Base-by-base conservation (phyloP, 2,329 filamentous ascomycete genomes). In the Claviceps pusilla region DNA sequence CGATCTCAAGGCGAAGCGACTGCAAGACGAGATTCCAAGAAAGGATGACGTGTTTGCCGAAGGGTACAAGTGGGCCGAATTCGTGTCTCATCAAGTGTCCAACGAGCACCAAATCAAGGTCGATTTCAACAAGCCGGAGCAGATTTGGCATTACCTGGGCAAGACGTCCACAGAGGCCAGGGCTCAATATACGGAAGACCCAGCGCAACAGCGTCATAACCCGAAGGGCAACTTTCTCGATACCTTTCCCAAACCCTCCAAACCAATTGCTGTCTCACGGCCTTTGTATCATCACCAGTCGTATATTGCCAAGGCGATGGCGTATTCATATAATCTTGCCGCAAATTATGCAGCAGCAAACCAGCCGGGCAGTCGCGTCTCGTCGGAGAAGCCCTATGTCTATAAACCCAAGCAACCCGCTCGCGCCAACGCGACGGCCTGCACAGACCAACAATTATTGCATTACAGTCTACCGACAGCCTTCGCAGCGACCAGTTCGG, bases 81-180 rank as follows among this genome's bases (percentile, higher is more conserved):
- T 95, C 68, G 78, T 87, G 62, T 78, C 77, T 50, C 76, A 78
- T 60, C 74, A 78, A 46, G 71, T 76, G 52, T 65, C 64, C 57
- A 86, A 84, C 61, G 73, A 73, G 58, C 74, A 72, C 53, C 82
- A 87, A 66, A 76, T 75, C 64, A 86, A 83, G 68, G 73, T 94
- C 55, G 82, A 95, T 63, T 68, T 95, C 9, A 70, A 70, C 57
- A 87, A 86, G 65, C 76, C 83, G 16, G 79, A 91, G 57, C 84
- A 87, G 65, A 68, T 95, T 19, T 97, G 90, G 88, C 80, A 89
- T 70, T 97, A 96, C 66, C 76, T 98, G 57, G 88, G 88, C 37
- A 82, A 82, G 66, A 80, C 78, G 24, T 97, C 91, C 28, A 96
- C 91, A 7, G 91, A 97, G 64, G 86, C 89, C 53, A 89, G 84